Conservation (phyloP, 345 rosid genomes). For the Melaleuca alternifolia region DNA sequence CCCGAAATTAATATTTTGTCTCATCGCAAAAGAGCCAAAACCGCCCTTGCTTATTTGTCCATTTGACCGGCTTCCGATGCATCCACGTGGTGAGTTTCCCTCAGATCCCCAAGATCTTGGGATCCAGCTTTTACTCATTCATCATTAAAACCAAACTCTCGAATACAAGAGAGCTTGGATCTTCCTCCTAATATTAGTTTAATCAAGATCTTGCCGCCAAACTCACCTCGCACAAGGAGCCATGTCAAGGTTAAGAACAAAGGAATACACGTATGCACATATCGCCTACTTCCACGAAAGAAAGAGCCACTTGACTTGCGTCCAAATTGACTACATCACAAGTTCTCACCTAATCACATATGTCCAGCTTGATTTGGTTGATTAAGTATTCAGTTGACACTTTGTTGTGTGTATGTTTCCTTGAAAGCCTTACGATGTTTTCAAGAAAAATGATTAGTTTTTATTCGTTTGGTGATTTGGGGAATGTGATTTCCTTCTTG, state of each 20-base stretch:
- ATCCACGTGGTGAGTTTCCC: not conserved
- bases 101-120: not conserved
- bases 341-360: not conserved
- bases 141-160: not conserved
- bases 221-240: not conserved
- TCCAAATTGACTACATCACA: not conserved
- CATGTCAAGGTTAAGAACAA: not conserved
- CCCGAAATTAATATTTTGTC: not conserved
- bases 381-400: not conserved
- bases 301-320: not conserved
- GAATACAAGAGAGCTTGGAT: not conserved
- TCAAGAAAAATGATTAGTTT: not conserved
- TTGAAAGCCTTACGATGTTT: not conserved
- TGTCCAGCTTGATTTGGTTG: not conserved
- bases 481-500: not conserved
- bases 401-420: not conserved
- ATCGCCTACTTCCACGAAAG: not conserved
- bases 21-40: not conserved
- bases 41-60: not conserved
- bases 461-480: not conserved
- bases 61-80: not conserved
- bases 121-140: not conserved
- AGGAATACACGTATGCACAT: not conserved
- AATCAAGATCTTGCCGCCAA: not conserved
- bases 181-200: not conserved